phyloP scores from a whole-genome alignment of 768 basidiomycete species.

The Tricholoma bakamatsutake region DNA sequence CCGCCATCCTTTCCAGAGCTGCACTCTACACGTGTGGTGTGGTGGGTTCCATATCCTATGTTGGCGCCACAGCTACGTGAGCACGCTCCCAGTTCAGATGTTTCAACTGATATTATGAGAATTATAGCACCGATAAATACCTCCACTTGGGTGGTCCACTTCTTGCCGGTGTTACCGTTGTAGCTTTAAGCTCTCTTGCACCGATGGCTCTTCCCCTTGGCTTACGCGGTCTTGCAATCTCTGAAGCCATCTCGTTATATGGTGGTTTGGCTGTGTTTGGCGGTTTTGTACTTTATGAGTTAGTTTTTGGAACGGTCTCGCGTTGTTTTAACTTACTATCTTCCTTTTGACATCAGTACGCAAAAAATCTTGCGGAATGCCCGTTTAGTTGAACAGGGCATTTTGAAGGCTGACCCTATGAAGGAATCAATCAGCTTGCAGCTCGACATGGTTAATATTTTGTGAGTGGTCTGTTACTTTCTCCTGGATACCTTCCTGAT shows the following conservation, averaged over 20 bases:
- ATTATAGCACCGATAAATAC: conserved; percentile 66
- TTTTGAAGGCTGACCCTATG: conserved; percentile 65
- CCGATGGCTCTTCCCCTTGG: conserved; percentile 88
- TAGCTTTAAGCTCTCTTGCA: conserved; percentile 80
- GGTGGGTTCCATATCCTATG: conserved; percentile 80
- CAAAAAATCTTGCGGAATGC: conserved; percentile 82
- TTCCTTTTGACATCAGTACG: conserved; percentile 41
- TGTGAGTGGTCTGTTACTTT: conserved; percentile 37
- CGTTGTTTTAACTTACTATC: background rate
- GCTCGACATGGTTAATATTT: conserved; percentile 88
- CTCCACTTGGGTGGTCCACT: conserved; percentile 84
- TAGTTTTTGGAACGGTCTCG: conserved; percentile 17
- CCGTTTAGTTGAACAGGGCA: conserved; percentile 63
- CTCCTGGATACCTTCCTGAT: background rate
- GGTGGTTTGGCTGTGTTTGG: conserved; percentile 86
- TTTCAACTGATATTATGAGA: background rate
- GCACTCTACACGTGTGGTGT: conserved; percentile 85
- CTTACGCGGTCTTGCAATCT: conserved; percentile 65
- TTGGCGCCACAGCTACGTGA: conserved; percentile 82
- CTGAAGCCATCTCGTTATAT: conserved; percentile 77
- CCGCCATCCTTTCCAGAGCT: conserved; percentile 80
- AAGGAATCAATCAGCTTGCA: conserved; percentile 75
- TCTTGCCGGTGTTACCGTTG: conserved; percentile 83
- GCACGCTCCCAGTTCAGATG: conserved; percentile 11
- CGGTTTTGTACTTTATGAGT: conserved; percentile 87